A percentile compares a stretch with the other conserved stretches of the same genome.
Evolutionary conservation across 495 filamentous ascomycete species (phyloP).

Genomic region (Penicillium canescens): DNA sequence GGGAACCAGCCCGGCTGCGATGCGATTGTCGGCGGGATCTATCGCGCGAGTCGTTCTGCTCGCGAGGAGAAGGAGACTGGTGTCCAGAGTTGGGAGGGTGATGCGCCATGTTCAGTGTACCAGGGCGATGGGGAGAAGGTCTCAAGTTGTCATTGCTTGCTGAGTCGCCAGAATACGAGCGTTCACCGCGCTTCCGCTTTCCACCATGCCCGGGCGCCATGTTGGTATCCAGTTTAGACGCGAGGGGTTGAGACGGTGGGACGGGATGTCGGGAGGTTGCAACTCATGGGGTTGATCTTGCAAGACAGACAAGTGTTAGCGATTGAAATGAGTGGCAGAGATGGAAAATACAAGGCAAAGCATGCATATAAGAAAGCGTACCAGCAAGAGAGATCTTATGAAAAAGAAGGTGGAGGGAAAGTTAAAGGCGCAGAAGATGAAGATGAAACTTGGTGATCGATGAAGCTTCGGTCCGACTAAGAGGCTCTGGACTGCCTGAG

Average conservation of each 20-base stretch:
- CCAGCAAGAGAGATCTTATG: conserved; percentile 12
- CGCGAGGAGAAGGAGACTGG: conserved; percentile 38
- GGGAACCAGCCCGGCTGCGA: conserved; percentile 38
- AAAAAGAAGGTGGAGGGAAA: conserved; percentile 1
- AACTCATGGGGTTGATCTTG: conserved; percentile 41
- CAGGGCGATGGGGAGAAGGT: conserved; percentile 66
- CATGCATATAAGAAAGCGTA: conserved; percentile 8
- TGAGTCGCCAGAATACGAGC: conserved; percentile 52
- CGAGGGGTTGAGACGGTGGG: conserved; percentile 30
- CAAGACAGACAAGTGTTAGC: conserved; percentile 9
- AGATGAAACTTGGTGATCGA: conserved; percentile 19
- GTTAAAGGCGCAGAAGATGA: conserved; percentile 15
- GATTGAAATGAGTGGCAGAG: conserved; percentile 9
- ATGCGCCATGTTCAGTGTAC: conserved; percentile 59
- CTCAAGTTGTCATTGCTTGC: conserved; percentile 49
- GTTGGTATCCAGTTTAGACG: conserved; percentile 27
- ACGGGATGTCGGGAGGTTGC: conserved; percentile 33
- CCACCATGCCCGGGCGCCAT: conserved; percentile 55
- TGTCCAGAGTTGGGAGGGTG: conserved; percentile 32
- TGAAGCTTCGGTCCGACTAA: conserved; percentile 23
- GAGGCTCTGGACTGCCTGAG: conserved; percentile 19
- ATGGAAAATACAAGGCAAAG: not conserved
- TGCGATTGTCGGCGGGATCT: conserved; percentile 43
- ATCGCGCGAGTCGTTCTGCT: conserved; percentile 46
- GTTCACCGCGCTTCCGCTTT: conserved; percentile 61